Percentiles rank a stretch among this genome's conserved stretches.
Evolutionary conservation across 176 grass and related monocot genomes (phyloP).

Genomic region (Bonia amplexicaulis): DNA sequence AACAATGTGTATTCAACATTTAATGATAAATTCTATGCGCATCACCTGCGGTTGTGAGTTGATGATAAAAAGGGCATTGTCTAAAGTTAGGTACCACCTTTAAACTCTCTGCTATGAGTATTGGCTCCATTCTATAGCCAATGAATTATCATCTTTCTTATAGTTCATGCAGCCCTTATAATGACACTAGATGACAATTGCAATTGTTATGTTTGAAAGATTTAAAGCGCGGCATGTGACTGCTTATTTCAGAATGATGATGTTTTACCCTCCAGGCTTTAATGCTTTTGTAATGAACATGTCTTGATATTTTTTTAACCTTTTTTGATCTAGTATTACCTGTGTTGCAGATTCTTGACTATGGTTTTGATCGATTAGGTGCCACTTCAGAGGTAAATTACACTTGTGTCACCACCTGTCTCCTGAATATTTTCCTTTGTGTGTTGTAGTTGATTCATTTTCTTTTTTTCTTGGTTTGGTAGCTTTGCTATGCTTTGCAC

Average conservation of each 20-base stretch:
- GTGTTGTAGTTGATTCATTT: neutral
- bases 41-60: neutral
- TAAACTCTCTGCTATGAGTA: conserved; percentile 2
- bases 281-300: neutral
- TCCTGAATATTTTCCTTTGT: neutral
- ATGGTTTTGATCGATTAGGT: conserved; percentile 89
- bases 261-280: neutral
- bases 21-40: neutral
- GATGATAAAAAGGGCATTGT: neutral
- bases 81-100: neutral
- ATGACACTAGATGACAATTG: neutral
- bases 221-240: neutral
- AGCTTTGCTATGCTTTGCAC: conserved; percentile 19
- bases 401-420: neutral
- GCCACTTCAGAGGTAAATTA: conserved; percentile 68
- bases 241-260: conserved; percentile 3
- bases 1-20: neutral
- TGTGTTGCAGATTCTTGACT: conserved; percentile 79
- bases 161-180: conserved; percentile 1
- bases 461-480: neutral
- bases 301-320: neutral
- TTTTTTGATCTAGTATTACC: conserved; percentile 16
- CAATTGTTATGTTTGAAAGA: neutral
- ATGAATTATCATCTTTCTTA: neutral
- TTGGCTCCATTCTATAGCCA: neutral